Base-by-base conservation (phyloP, 2,329 filamentous ascomycete species). In the Pseudocercospora pini-densiflorae region DNA sequence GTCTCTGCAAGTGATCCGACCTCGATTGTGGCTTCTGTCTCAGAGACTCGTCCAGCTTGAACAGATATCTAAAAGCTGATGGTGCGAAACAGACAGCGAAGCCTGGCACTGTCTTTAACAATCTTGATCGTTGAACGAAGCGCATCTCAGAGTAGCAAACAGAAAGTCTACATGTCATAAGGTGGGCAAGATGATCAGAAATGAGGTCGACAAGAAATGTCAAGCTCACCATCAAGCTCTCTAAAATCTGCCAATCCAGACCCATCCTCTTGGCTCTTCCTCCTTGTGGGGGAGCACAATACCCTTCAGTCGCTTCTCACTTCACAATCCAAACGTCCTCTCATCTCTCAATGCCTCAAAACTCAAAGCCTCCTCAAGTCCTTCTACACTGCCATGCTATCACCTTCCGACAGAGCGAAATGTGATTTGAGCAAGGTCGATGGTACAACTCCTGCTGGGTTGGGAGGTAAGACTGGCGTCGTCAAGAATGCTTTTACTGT, bases 401-500 rank as follows among this genome's bases (percentile, higher is more conserved):
- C 21, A 4, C 21, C 9, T 8, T 21, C 21, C 49, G 24, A 54
- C 1, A 29, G 21, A 24, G 24, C 19, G 24, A 29, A 24, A 36
- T 36, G 33, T 23, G 19, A 27, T 31, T 29, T 23, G 14, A 27
- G 8, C 23, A 29, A 29, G 16, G 10, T 54, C 14, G 49, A 54
- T 31, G 49, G 49, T 9, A 54, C 49, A 6, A 54, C 49, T 8
- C 49, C 49, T 2, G 6, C 14, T 29, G 49, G 49, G 5, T 8
- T 54, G 9, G 49, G 49, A 29, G 49, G 49, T 16, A 54, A 27
- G 49, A 54, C 49, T 10, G 49, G 49, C 6, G 14, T 54, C 9
- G 49, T 54, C 49, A 54, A 54, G 49, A 54, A 54, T 29, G 19
- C 49, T 14, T 54, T 54, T 54, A 54, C 23, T n/a, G 24, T 54